phyloP scores from a whole-genome alignment of 805 yeast genomes.

The Barnettozyma populi region DNA sequence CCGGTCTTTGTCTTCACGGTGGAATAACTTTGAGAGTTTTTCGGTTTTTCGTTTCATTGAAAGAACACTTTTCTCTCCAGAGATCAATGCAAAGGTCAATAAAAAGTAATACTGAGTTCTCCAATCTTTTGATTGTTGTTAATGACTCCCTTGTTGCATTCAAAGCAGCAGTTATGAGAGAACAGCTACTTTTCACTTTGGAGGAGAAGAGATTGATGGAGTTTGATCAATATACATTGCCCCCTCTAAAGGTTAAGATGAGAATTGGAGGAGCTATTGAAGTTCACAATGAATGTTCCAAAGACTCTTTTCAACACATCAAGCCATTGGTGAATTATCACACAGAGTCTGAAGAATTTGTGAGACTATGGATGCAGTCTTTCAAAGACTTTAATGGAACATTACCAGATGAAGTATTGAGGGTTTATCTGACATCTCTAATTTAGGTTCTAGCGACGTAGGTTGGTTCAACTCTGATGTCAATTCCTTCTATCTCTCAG shows the following conservation, averaged over 20 bases:
- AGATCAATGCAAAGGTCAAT: background rate
- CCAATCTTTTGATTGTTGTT: background rate
- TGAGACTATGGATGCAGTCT: background rate
- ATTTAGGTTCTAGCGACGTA: background rate
- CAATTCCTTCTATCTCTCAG: too few relatives aligned
- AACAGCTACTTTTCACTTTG: background rate
- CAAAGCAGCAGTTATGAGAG: background rate
- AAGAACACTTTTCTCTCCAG: slow-evolving; percentile 22
- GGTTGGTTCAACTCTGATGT: too few relatives aligned
- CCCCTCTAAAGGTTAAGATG: background rate
- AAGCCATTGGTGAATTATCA: background rate
- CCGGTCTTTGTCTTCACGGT: slow-evolving; percentile 40
- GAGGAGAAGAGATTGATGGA: background rate
- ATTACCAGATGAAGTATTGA: background rate
- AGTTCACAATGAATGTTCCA: background rate
- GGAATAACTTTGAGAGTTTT: slow-evolving; percentile 37
- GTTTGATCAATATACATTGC: background rate
- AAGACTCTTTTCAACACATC: background rate
- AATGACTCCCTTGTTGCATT: background rate
- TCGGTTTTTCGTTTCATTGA: slow-evolving; percentile 37
- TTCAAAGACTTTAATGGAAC: background rate
- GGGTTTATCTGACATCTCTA: background rate
- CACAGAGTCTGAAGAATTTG: slow-evolving; percentile 1
- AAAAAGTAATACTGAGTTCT: background rate
- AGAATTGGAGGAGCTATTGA: background rate